Base-by-base conservation (phyloP, 257 asterid genomes). In the Hygrophila difformis region DNA sequence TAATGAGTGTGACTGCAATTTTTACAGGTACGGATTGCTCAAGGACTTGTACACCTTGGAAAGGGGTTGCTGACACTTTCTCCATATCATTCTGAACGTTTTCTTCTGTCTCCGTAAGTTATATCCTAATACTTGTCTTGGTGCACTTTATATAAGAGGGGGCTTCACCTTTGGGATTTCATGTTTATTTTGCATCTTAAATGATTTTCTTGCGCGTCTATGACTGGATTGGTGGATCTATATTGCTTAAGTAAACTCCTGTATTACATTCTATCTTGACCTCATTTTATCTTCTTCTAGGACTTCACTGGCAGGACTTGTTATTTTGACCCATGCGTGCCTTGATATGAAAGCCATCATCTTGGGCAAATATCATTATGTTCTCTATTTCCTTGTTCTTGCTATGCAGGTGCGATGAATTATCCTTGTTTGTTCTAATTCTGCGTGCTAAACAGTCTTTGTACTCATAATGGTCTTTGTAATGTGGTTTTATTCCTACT, bases 361-460 rank as follows among this genome's bases (percentile, higher is more conserved):
- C 39, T 60, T 86, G 72, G 96, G 95, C 44, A 86, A 91, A 59
- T 86, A 82, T 61, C 98, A 91, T 49, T 86, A 78, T 39, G 79
- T 78, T 44, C 71, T 91, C 2, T 91, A 91, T 67, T 91, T 85
- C 72, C 84, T 91, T 31, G 82, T 68, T 36, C 65, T 91, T 46
- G 96, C 98, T 18, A 91, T 91, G 94, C 93, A 87, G 97, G 97
- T 87, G 43, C 8, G 44, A n/a, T n/a, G n/a, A n/a, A n/a, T n/a
- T n/a, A n/a, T n/a, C n/a, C n/a, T 43, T 0, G 1, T 6, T 8
- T 18, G 0, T 9, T 9, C 37, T 12, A 33, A 5, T 33, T 33
- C 12, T 10, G 8, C 37, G 6, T 33, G 3, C 10, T 33, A 33
- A 9, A 11, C 41, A 13, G 24, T 53, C 11, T 39, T 35, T 31